A percentile compares a stretch with the other conserved stretches of the same genome.
Evolutionary conservation across 208 protist species (phyloP).

Genomic region (Acanthamoeba culbertsoni): DNA sequence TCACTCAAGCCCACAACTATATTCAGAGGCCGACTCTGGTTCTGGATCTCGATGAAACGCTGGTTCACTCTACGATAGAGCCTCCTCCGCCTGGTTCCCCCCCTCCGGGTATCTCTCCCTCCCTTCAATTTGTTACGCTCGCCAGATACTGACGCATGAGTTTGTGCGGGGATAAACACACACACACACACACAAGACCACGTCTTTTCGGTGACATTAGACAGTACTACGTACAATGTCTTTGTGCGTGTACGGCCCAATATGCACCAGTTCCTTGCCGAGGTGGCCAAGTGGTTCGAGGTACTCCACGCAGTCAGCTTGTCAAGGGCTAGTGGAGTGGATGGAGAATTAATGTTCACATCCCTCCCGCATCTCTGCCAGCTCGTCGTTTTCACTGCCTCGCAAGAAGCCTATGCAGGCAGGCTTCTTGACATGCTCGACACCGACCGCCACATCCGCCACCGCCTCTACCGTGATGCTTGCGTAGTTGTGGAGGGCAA

Average conservation of each 20-base stretch:
- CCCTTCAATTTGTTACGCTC: neutral
- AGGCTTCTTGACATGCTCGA: slow-evolving; percentile 82
- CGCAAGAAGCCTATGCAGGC: slow-evolving; percentile 78
- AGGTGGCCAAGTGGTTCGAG: slow-evolving; percentile 75
- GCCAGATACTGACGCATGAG: no score
- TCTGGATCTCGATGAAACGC: slow-evolving; percentile 85
- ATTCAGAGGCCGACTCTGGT: slow-evolving; percentile 75
- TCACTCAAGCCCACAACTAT: neutral
- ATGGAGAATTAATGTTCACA: no score
- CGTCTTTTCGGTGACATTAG: slow-evolving; percentile 7
- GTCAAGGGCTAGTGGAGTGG: no score
- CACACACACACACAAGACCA: neutral
- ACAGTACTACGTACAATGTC: slow-evolving; percentile 35
- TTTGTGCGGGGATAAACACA: neutral
- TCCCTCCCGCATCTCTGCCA: neutral
- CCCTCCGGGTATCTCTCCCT: neutral
- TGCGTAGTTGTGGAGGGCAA: slow-evolving; percentile 75
- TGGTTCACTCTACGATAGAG: slow-evolving; percentile 81
- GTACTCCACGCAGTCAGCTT: slow-evolving; percentile 39
- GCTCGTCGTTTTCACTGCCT: slow-evolving; percentile 83
- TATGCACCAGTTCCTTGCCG: slow-evolving; percentile 71
- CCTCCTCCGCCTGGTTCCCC: slow-evolving; percentile 42
- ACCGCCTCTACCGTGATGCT: neutral
- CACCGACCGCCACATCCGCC: slow-evolving; percentile 57
- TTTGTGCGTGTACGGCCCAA: slow-evolving; percentile 63